Evolutionary conservation across 2,329 filamentous ascomycete genomes (phyloP).

Genomic region (Apiospora pterosperma): DNA sequence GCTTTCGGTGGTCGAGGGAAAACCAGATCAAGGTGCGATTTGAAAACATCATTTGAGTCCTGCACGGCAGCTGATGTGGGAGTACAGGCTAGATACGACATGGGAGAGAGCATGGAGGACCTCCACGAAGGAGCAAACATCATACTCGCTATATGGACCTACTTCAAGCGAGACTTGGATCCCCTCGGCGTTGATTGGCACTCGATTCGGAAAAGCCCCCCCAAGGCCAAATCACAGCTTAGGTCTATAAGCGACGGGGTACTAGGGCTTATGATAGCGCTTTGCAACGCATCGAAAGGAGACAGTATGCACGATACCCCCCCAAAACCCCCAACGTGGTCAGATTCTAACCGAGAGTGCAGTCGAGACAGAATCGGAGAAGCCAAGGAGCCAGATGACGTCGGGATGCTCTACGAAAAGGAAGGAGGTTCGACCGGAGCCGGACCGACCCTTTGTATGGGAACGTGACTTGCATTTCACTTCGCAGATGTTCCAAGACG

Average conservation of each 20-base stretch:
- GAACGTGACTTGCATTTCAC: conserved; percentile 43
- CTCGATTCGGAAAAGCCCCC: conserved; percentile 20
- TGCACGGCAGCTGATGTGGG: conserved; percentile 5
- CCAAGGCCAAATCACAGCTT: neutral
- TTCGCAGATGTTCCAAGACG: conserved; percentile 41
- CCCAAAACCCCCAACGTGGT: too few species aligned
- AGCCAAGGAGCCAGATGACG: neutral
- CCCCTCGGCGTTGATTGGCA: conserved; percentile 24
- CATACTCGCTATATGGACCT: conserved; percentile 48
- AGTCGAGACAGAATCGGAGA: neutral
- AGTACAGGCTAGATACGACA: conserved; percentile 32
- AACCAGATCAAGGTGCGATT: conserved; percentile 19
- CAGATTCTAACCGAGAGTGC: neutral
- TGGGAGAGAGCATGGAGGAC: conserved; percentile 37
- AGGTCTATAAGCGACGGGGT: neutral
- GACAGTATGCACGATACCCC: neutral
- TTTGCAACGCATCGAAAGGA: neutral
- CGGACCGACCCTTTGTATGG: conserved; percentile 20
- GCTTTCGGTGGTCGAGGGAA: conserved; percentile 38
- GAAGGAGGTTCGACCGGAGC: neutral
- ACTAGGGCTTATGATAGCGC: neutral
- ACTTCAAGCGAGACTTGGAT: conserved; percentile 39
- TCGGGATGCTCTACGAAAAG: neutral
- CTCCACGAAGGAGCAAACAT: conserved; percentile 44
- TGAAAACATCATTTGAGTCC: neutral